Evolutionary conservation across 352 stramenopile species (phyloP), one percentile per base, ranked within the genome.

Genomic region (Plasmopara muralis): DNA sequence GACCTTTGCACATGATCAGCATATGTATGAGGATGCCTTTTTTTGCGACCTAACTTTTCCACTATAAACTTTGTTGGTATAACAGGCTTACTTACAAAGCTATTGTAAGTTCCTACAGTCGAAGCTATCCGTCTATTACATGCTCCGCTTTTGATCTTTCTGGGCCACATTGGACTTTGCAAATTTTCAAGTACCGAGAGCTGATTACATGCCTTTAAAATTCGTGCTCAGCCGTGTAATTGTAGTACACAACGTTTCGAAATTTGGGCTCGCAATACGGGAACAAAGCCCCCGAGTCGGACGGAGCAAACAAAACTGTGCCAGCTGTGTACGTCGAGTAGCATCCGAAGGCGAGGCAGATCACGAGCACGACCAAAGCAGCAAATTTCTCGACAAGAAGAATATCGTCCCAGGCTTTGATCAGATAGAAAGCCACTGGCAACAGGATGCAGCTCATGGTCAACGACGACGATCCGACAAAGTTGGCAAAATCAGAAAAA

Each of bases 401-500:
- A 1, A 68, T 44, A 28, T 40, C 60, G 20, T 43, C 20, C 53
- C 61, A 69, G 2, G 68, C 47, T 41, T 66, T 70, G 39, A 70
- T 58, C 14, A 74, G 38, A 41, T 74, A 76, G 48, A 76, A 76
- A 39, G 70, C 60, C 9, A 76, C 62, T 42, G 70, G 70, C 40
- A 79, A 33, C 28, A 67, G 44, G 35, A 67, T 67, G 44, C 59
- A 67, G 45, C 47, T 67, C 54, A 52, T 67, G 2, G 64, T 72
- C 49, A 74, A 58, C 4, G 65, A 68, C 31, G 70, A 77, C 5
- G 70, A 71, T 14, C 70, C 64, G 20, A 74, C 63, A 30, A 79
- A 80, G 47, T 75, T 65, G n/a, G 65, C 62, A 42, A 80, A 63
- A 50, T 76, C 67, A 4, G 69, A 64, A 53, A 80, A 77, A 29